Base-by-base conservation (phyloP, 441 rosid genomes). In the Populus tomentosa region DNA sequence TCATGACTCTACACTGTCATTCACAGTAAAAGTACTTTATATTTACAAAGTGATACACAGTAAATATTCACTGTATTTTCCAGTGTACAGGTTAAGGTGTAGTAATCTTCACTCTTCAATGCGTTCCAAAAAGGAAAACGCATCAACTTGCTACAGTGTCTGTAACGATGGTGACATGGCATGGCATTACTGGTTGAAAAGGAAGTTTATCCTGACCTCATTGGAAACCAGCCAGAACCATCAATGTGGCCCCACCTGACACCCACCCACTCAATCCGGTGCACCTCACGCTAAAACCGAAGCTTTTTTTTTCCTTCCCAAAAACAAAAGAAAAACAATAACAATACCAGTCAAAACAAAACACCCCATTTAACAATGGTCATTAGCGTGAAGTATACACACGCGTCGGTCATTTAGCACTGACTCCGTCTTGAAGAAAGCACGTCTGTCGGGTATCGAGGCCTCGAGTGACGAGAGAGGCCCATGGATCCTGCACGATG, bases 391-490 rank as follows among this genome's bases (percentile, higher is more conserved):
- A 11, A 5, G 21, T 0, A 14, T 42, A 11, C 26, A 79, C 67
- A 65, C 82, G 82, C 76, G 84, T 21, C 76, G 2, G 2, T 10
- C 32, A 10, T 0, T 1, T 24, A 42, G 59, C 3, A 38, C 53
- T 76, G 75, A 62, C 75, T 33, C 67, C 72, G 46, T 40, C 62
- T 70, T 32, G 67, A 73, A 62, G 64, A 59, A 67, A 40, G 50
- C 53, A 80, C 86, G 80, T 76, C 83, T 81, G 88, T 81, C 83
- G 72, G 81, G 78, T 53, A 67, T 78, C 79, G 82, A 81, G 83
- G 77, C 73, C 83, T 78, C 81, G 77, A 78, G 70, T 76, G 82
- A 75, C 82, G 86, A 73, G 82, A 70, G 53, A 59, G 82, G 80
- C 73, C 79, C 81, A 65, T 40, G 38, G 69, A 80, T 81, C 85